Evolutionary conservation across 495 filamentous ascomycete genomes (phyloP).

Genomic region (Pseudoneurospora amorphoporcata): DNA sequence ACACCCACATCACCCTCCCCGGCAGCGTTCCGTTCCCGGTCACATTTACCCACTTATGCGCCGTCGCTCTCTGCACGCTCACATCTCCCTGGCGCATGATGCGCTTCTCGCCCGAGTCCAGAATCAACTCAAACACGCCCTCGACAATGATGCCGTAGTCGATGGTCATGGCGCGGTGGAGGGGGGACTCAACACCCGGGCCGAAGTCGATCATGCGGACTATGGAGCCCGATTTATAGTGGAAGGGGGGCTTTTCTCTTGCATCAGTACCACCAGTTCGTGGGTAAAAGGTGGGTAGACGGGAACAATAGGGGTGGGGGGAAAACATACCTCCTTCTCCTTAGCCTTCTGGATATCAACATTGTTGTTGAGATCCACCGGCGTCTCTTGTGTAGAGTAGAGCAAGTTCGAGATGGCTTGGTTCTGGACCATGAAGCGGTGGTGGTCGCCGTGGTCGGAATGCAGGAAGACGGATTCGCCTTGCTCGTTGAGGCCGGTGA

Average conservation of each 20-base stretch:
- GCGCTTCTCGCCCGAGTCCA: conserved; percentile 44
- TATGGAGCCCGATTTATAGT: neutral
- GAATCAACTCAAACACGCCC: conserved; percentile 42
- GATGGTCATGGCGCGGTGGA: conserved; percentile 53
- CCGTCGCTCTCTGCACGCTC: conserved; percentile 46
- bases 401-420: neutral
- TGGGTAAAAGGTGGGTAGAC: neutral
- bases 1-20: neutral
- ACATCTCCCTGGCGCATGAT: conserved; percentile 44
- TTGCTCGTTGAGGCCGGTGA: neutral
- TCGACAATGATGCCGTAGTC: conserved; percentile 59
- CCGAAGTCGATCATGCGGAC: conserved; percentile 30
- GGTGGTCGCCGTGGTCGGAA: neutral
- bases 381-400: neutral
- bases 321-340: neutral
- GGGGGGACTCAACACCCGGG: conserved; percentile 25
- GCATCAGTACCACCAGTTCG: neutral
- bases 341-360: neutral
- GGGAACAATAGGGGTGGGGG: no score
- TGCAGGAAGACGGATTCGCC: neutral
- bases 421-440: neutral
- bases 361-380: neutral
- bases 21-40: neutral
- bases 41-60: conserved; percentile 50
- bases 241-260: neutral